Base-by-base conservation (phyloP, 2,329 filamentous ascomycete genomes). In the Rhytidhysteron rufulum region DNA sequence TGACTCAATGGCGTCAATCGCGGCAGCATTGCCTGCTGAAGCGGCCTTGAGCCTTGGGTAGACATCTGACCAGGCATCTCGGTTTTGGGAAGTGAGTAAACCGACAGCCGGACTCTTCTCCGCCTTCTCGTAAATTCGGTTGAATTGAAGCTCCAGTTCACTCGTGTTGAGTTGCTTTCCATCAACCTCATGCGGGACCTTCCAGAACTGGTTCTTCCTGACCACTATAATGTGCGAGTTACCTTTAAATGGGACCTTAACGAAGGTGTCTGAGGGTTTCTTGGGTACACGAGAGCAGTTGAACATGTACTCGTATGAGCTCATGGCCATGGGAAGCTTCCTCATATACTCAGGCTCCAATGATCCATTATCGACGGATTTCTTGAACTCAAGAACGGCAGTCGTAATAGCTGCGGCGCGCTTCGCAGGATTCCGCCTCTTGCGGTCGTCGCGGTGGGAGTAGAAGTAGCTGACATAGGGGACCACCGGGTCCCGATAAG, bases 381-480 rank as follows among this genome's bases (percentile, higher is more conserved):
- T 86, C 79, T 96, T 95, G 77, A 98, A 98, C 63, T 94, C 88
- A 29, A 98, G 78, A 2, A 82, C 85, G 6, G 88, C 85, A 1
- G 86, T 88, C 1, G 87, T 83, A 51, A 98, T 85, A 49, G 91
- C 90, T 4, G 93, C 93, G 3, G 93, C 93, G 49, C 93, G 86
- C 77, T 94, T 95, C 48, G 86, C 84, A 0, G 93, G 93, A 66
- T 96, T 82, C 48, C 89, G 83, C 51, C 91, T 82, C 62, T 83
- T 79, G 54, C 88, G 83, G 69, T 98, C 94, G 68, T 98, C 93
- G 53, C 88, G 82, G 73, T 97, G 91, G 40, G 90, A 96, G 75
- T 98, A 98, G 74, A 98, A 98, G 79, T 98, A 98, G 69, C 88
- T 95, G 60, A 98, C 93, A 64, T 97, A 98, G 46, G 93, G 93